A percentile compares a stretch with the other conserved stretches of the same genome.
phyloP scores from a whole-genome alignment of 164 flowering plant genomes.

The Vitis cinerea region DNA sequence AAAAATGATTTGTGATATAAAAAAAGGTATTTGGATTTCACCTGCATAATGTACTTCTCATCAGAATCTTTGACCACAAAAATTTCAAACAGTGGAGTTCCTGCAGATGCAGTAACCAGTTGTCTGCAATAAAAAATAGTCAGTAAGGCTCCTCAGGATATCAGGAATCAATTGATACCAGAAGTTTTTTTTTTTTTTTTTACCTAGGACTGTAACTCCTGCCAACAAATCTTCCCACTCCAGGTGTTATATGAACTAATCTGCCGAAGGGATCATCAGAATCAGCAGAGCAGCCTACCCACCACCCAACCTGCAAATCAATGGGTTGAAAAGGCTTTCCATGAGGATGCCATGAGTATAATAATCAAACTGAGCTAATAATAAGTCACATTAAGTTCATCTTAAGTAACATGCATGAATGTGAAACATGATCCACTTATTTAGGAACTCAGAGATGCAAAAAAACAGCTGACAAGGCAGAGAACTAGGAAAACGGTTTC shows the following conservation, averaged over 20 bases:
- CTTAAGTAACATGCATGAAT: too few species aligned
- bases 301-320: conserved; percentile 86
- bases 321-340: neutral
- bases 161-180: neutral
- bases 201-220: conserved; percentile 90
- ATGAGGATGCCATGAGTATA: too few species aligned
- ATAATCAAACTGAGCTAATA: too few species aligned
- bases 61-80: conserved; percentile 75
- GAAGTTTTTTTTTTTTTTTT: neutral
- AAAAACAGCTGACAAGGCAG: too few species aligned
- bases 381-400: too few species aligned
- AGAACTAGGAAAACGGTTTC: too few species aligned
- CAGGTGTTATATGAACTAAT: conserved; percentile 76
- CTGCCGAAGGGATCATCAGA: conserved; percentile 86
- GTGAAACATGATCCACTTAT: too few species aligned
- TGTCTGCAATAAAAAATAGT: conserved; percentile 59
- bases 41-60: conserved; percentile 75
- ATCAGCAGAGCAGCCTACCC: conserved; percentile 85
- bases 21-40: conserved; percentile 21
- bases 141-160: neutral
- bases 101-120: conserved; percentile 77
- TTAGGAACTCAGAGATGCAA: too few species aligned
- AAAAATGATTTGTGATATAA: neutral
- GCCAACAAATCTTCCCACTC: conserved; percentile 85
- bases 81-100: conserved; percentile 88